phyloP scores from a whole-genome alignment of 345 rosid genomes.

The Camelina laxa region DNA sequence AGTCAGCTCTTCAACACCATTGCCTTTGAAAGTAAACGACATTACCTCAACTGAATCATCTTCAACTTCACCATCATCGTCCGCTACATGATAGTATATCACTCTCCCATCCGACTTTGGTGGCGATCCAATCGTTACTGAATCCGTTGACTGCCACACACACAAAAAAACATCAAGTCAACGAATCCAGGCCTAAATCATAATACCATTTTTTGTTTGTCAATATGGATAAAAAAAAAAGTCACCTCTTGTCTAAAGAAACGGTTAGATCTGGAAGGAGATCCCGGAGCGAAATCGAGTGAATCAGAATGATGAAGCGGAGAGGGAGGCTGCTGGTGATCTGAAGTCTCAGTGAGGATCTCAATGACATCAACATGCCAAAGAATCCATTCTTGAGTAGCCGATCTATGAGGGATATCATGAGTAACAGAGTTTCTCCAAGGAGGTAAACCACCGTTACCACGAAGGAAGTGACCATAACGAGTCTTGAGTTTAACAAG shows the following conservation, averaged over 20 bases:
- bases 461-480: slow-evolving; percentile 70
- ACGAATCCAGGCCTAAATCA: background rate
- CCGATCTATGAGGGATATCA: slow-evolving; percentile 66
- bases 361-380: slow-evolving; percentile 77
- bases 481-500: slow-evolving; percentile 63
- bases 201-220: background rate
- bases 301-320: slow-evolving; percentile 61
- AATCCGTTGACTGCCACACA: slow-evolving; percentile 65
- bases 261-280: slow-evolving; percentile 58
- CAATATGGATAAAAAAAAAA: background rate
- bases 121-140: slow-evolving; percentile 58
- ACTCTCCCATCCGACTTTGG: slow-evolving; percentile 86
- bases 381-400: slow-evolving; percentile 73
- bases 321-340: slow-evolving; percentile 26
- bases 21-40: slow-evolving; percentile 76
- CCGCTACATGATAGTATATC: slow-evolving; percentile 79
- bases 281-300: slow-evolving; percentile 52
- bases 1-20: slow-evolving; percentile 73
- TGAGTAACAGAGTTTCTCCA: slow-evolving; percentile 91
- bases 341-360: slow-evolving; percentile 38
- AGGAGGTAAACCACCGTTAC: slow-evolving; percentile 75
- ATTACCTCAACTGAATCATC: slow-evolving; percentile 61
- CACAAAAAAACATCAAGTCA: slow-evolving; percentile 31
- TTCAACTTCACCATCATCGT: slow-evolving; percentile 66
- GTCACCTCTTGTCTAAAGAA: slow-evolving; percentile 76